These are phyloP conservation scores for Saraca asoca DNA, from an alignment of 331 rosid genomes.

Conservation along the genomic window DNA sequence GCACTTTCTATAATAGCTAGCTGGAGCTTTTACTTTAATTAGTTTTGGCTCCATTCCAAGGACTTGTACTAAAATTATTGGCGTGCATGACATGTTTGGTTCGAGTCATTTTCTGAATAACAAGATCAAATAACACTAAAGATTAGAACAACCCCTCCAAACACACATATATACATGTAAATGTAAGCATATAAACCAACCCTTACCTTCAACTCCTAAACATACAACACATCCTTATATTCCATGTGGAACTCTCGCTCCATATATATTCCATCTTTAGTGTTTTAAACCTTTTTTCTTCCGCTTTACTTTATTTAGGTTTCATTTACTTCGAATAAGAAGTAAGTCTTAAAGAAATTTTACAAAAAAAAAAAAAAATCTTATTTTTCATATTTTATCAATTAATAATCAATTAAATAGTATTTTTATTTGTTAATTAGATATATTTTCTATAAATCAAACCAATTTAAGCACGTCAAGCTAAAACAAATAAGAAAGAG, in stretches of 20 bases:
- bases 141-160: neutral
- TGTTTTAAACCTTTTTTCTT: constrained; percentile 20
- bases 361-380: too few relatives aligned
- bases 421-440: too few relatives aligned
- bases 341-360: too few relatives aligned
- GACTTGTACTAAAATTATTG: constrained; percentile 26
- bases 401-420: too few relatives aligned
- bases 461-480: constrained; percentile 26
- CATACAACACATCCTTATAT: neutral
- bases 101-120: constrained; percentile 36
- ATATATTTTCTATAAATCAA: too few relatives aligned
- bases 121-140: neutral
- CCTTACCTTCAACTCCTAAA: constrained; percentile 18
- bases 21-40: neutral
- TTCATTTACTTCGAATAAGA: too few relatives aligned
- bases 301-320: neutral
- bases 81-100: constrained; percentile 44
- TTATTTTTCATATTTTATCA: too few relatives aligned
- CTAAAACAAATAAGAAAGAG: constrained; percentile 8
- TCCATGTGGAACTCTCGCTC: constrained; percentile 14
- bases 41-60: constrained; percentile 34
- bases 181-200: constrained; percentile 14
- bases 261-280: neutral
- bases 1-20: neutral
- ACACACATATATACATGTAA: neutral